A percentile compares a stretch with the other conserved stretches of the same genome.
Evolutionary conservation across 2,329 filamentous ascomycete species (phyloP).

Genomic region (Polychaeton citri): DNA sequence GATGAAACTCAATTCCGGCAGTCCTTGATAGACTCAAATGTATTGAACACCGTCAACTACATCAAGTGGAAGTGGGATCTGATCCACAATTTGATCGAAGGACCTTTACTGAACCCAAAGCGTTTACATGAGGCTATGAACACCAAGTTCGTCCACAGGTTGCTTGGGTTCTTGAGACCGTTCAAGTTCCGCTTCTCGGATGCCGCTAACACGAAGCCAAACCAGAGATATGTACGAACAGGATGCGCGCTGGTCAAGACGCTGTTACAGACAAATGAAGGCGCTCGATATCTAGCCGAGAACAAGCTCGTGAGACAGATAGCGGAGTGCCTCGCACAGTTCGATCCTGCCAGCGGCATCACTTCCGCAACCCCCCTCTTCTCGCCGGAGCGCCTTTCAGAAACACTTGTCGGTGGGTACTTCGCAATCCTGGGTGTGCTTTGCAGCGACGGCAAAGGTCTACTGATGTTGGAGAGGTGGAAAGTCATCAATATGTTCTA

Average conservation of each 20-base stretch:
- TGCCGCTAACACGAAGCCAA: conserved; percentile 77
- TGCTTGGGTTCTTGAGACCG: conserved; percentile 88
- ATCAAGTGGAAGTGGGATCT: conserved; percentile 97
- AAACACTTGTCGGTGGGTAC: conserved; percentile 84
- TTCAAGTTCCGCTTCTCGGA: conserved; percentile 96
- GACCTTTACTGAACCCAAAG: conserved; percentile 80
- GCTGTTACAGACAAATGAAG: conserved; percentile 73
- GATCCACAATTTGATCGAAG: conserved; percentile 81
- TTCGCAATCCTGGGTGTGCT: conserved; percentile 84
- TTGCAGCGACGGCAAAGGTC: conserved; percentile 67
- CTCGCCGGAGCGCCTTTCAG: conserved; percentile 66
- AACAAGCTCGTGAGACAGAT: conserved; percentile 90
- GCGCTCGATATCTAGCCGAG: conserved; percentile 71
- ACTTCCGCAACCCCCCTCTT: conserved; percentile 83
- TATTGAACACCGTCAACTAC: conserved; percentile 80
- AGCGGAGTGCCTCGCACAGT: conserved; percentile 88
- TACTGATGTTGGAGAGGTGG: conserved; percentile 88
- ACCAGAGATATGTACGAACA: conserved; percentile 83
- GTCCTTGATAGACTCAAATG: conserved; percentile 62
- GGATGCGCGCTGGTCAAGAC: conserved; percentile 82
- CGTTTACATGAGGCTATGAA: conserved; percentile 86
- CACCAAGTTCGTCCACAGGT: conserved; percentile 88
- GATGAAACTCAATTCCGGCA: conserved; percentile 51
- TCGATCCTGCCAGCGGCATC: conserved; percentile 63
- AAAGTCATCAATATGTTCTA: conserved; percentile 99